Evolutionary conservation across 2,329 filamentous ascomycete genomes (phyloP).

Genomic region (Colletotrichum shisoi): DNA sequence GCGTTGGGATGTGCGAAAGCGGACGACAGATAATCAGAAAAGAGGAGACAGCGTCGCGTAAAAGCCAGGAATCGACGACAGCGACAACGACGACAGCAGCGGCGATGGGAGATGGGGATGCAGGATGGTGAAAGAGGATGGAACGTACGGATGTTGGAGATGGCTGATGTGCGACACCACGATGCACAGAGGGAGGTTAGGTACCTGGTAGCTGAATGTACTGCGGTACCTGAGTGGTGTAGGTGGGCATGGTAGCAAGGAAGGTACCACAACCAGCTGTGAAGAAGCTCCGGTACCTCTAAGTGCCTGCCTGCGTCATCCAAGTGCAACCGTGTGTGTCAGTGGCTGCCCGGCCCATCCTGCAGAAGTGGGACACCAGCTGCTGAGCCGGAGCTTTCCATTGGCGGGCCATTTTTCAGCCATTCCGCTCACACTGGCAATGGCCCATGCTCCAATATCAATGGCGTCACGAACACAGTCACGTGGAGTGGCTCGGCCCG

Average conservation of each 20-base stretch:
- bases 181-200: slow-evolving; percentile 9
- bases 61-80: background rate
- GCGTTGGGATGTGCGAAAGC: background rate
- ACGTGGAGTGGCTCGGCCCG: slow-evolving; percentile 29
- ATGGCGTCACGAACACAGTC: slow-evolving; percentile 32
- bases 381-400: slow-evolving; percentile 8
- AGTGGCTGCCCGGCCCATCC: slow-evolving; percentile 5
- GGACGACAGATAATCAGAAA: background rate
- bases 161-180: slow-evolving; percentile 19
- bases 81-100: background rate
- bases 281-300: slow-evolving; percentile 3
- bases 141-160: slow-evolving; percentile 23
- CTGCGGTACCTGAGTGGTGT: too few relatives aligned
- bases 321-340: slow-evolving; percentile 27
- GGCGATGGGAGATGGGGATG: background rate
- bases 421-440: slow-evolving; percentile 10
- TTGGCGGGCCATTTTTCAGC: slow-evolving; percentile 22
- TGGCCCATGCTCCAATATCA: slow-evolving; percentile 5
- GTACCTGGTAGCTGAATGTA: slow-evolving; percentile 23
- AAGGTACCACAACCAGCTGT: too few relatives aligned
- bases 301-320: slow-evolving; percentile 34
- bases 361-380: slow-evolving; percentile 6
- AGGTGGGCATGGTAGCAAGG: too few relatives aligned
- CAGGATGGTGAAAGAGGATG: background rate
- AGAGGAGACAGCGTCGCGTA: background rate